A percentile compares a stretch with the other conserved stretches of the same genome.
These are phyloP conservation scores for Thielaviopsis punctulata DNA, from an alignment of 2,329 filamentous ascomycete species.

Conservation along the genomic window DNA sequence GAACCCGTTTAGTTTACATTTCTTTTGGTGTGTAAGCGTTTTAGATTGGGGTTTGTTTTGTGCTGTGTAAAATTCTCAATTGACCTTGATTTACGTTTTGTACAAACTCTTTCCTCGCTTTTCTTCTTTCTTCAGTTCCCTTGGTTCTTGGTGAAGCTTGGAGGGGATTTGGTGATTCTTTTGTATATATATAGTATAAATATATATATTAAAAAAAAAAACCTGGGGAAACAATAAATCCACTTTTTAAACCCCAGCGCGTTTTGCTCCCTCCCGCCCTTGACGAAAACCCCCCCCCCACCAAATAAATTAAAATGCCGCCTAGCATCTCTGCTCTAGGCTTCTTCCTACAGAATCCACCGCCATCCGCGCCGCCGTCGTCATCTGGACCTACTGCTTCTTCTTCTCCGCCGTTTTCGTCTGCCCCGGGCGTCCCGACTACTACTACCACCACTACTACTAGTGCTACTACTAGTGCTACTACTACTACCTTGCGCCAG, in stretches of 20 bases:
- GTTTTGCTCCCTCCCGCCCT: neutral
- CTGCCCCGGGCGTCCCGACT: neutral
- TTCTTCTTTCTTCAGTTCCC: no score
- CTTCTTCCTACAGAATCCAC: neutral
- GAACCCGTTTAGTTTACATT: no score
- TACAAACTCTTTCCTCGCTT: neutral
- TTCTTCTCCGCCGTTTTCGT: neutral
- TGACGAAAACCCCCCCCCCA: neutral
- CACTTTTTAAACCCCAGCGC: neutral
- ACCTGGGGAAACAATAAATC: neutral
- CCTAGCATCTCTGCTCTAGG: neutral
- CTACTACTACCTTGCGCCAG: neutral
- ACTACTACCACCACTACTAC: neutral
- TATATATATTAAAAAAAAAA: no score
- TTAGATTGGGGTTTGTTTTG: no score
- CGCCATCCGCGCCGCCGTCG: neutral
- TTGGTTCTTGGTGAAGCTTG: no score
- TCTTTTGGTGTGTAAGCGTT: no score
- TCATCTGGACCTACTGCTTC: neutral
- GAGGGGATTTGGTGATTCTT: no score
- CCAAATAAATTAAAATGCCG: no score
- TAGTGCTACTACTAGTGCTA: neutral
- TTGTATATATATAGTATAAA: no score
- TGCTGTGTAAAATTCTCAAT: no score
- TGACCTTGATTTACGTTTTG: neutral